Base-by-base conservation (phyloP, 2,329 filamentous ascomycete species). In the Monilinia fructigena region DNA sequence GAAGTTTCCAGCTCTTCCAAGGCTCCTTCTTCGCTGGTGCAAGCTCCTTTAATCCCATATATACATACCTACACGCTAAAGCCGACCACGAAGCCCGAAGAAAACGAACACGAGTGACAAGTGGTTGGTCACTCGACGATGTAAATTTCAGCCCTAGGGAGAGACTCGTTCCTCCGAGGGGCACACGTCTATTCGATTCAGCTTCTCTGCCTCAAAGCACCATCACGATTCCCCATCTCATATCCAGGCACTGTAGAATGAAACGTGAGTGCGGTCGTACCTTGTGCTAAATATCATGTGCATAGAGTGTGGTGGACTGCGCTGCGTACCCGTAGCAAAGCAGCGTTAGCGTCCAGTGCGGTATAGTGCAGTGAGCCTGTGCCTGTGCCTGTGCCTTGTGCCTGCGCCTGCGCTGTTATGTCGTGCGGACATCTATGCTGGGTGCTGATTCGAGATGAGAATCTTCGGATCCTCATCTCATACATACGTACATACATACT, bases 1-100 rank as follows among this genome's bases (percentile, higher is more conserved):
- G 54, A 42, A 60, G 23, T 60, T 40, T 60, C 63, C 63, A 11
- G 54, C 7, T 5, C 38, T 45, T 60, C 38, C 55, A 65, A 50
- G 23, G 40, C 28, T 26, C 38, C 38, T 7, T 40, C 38, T 14
- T 14, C 38, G 10, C 38, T 12, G 10, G 10, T 3, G 14, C 10
- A 40, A 14, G 38, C 38, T 40, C 4, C 31, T 35, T 35, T 35
- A 8, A 35, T 35, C 4, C 31, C 31, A 35, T 28, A 28, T 28
- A 28, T 28, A 28, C 31, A 6, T 8, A 35, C 31, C 31, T 35
- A 35, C 31, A 35, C 7, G 5, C 31, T 35, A 28, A 28, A 28
- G 28, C 31, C 31, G 31, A 35, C 31, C 5, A 8, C 31, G 5
- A 35, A 35, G 31, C 31, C 5, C 31, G 31, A 5, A 35, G 56